Percentiles rank a stretch among this genome's conserved stretches.
Evolutionary conservation across 306 rosid genomes (phyloP).

Genomic region (Trichosanthes truncata): DNA sequence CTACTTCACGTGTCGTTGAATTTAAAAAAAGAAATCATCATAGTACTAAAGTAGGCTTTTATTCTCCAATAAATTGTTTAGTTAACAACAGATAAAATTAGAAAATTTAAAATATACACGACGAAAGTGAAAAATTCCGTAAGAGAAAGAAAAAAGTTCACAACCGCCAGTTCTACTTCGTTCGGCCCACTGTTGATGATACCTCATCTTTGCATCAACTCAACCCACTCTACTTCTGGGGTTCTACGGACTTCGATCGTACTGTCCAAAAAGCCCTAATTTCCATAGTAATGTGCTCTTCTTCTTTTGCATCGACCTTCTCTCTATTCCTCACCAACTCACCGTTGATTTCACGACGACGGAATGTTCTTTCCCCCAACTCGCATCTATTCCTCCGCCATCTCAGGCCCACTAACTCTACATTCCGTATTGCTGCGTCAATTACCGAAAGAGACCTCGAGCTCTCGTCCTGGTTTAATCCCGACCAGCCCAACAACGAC

Average conservation of each 20-base stretch:
- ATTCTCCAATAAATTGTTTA: no score
- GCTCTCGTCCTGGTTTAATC: slow-evolving; percentile 33
- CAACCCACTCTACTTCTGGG: not conserved
- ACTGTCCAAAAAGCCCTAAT: not conserved
- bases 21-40: no score
- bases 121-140: not conserved
- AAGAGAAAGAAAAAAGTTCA: not conserved
- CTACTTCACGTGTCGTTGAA: no score
- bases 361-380: slow-evolving; percentile 10
- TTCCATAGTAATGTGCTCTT: slow-evolving; percentile 26
- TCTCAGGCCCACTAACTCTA: slow-evolving; percentile 22
- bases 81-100: no score
- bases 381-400: slow-evolving; percentile 13
- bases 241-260: not conserved
- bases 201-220: not conserved
- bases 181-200: no score
- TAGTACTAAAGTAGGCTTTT: no score
- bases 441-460: slow-evolving; percentile 23
- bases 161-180: not conserved
- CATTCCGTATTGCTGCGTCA: slow-evolving; percentile 30
- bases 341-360: slow-evolving; percentile 17
- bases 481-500: slow-evolving; percentile 11
- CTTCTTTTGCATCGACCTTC: slow-evolving; percentile 19
- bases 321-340: slow-evolving; percentile 21
- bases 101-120: no score